These are phyloP conservation scores for Eucalyptus viminalis DNA, from an alignment of 345 rosid species.

Conservation along the genomic window DNA sequence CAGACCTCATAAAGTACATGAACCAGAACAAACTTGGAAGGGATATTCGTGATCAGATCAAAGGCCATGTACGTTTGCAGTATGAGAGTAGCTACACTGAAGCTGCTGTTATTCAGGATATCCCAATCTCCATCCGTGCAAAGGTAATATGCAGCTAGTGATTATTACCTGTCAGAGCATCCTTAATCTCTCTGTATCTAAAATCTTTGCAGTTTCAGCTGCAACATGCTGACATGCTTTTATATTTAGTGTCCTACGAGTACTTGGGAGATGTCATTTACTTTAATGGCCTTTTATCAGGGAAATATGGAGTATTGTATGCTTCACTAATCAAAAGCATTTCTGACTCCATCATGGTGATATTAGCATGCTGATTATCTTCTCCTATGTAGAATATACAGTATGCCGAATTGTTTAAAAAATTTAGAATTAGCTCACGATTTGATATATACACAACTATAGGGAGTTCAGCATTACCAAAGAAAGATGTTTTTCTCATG, in stretches of 20 bases:
- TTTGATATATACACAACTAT: background rate
- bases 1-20: constrained; percentile 77
- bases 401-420: background rate
- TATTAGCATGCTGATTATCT: background rate
- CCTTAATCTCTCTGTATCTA: background rate
- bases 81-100: constrained; percentile 82
- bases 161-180: background rate
- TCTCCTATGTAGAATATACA: background rate
- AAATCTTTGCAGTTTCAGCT: background rate
- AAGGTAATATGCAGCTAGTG: constrained; percentile 32
- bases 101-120: constrained; percentile 67
- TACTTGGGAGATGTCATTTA: background rate
- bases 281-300: background rate
- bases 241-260: background rate
- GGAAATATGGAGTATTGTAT: background rate
- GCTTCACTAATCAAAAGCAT: background rate
- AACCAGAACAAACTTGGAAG: constrained; percentile 70
- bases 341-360: background rate
- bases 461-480: background rate
- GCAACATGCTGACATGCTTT: background rate
- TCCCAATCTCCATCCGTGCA: constrained; percentile 85
- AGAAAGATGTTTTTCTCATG: background rate
- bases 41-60: constrained; percentile 64
- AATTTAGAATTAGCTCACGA: background rate
- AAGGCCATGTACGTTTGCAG: constrained; percentile 68